Conservation (phyloP, 768 basidiomycete genomes). For the Hericium rajendrae region DNA sequence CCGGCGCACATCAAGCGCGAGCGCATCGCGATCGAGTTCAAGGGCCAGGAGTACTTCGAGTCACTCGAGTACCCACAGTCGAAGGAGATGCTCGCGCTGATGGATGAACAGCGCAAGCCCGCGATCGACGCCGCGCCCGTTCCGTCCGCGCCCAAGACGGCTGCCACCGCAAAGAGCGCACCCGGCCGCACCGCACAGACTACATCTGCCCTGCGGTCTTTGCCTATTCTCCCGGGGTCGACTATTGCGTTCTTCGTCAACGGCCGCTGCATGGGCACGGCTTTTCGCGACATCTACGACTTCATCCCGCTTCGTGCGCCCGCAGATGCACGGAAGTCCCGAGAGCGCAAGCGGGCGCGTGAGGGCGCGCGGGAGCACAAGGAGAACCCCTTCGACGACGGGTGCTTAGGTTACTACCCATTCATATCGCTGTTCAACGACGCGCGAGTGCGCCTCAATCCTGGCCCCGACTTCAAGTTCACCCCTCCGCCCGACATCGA, state of each 20-base stretch:
- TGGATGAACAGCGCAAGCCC: slow-evolving; percentile 45
- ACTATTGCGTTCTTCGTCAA: slow-evolving; percentile 88
- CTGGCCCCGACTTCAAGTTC: slow-evolving; percentile 80
- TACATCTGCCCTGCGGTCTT: slow-evolving; percentile 35
- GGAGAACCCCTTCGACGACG: slow-evolving; percentile 89
- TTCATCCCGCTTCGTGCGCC: slow-evolving; percentile 73
- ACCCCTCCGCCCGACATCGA: slow-evolving; percentile 78
- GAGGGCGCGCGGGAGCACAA: slow-evolving; percentile 60
- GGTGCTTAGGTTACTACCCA: slow-evolving; percentile 90
- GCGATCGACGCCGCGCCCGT: slow-evolving; percentile 27
- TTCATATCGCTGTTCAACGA: slow-evolving; percentile 91
- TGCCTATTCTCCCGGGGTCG: slow-evolving; percentile 65
- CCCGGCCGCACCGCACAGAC: slow-evolving; percentile 37
- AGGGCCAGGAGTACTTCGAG: slow-evolving; percentile 97
- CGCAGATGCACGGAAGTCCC: slow-evolving; percentile 49
- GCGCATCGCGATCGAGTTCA: slow-evolving; percentile 89
- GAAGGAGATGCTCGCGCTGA: slow-evolving; percentile 88
- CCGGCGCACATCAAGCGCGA: slow-evolving; percentile 80
- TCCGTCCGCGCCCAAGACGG: slow-evolving; percentile 50
- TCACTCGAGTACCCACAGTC: slow-evolving; percentile 77
- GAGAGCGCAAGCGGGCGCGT: slow-evolving; percentile 52
- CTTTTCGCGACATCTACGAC: slow-evolving; percentile 84
- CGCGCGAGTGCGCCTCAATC: slow-evolving; percentile 75
- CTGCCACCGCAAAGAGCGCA: slow-evolving; percentile 55
- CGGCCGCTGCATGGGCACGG: slow-evolving; percentile 72